A percentile compares a stretch with the other conserved stretches of the same genome.
phyloP scores from a whole-genome alignment of 192 early-diverging fungal species.

The Helicostylum pulchrum region DNA sequence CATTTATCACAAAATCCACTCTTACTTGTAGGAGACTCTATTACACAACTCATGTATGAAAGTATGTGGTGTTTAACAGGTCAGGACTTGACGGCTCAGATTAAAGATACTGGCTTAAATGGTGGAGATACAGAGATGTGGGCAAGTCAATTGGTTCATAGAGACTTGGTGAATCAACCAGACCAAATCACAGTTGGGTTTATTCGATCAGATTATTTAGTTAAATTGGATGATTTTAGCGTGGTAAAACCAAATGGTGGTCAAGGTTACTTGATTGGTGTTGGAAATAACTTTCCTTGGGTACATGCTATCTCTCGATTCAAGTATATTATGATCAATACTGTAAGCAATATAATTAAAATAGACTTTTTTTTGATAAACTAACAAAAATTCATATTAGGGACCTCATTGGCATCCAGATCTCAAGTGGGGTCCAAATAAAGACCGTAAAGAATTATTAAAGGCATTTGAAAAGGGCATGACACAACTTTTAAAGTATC shows the following conservation, averaged over 20 bases:
- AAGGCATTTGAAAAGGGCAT: conserved; percentile 20
- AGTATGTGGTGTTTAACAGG: conserved; percentile 32
- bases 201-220: conserved; percentile 30
- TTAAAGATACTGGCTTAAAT: conserved; percentile 10
- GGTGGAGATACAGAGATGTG: conserved; percentile 18
- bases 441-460: conserved; percentile 19
- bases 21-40: conserved; percentile 37
- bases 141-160: conserved; percentile 18
- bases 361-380: neutral
- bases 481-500: conserved; percentile 18
- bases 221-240: conserved; percentile 26
- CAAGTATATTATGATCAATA: conserved; percentile 36
- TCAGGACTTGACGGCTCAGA: conserved; percentile 8
- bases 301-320: conserved; percentile 27
- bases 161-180: neutral
- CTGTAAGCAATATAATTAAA: conserved; percentile 10
- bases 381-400: neutral
- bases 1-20: conserved; percentile 33
- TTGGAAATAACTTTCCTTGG: conserved; percentile 30
- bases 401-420: conserved; percentile 35
- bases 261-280: conserved; percentile 23
- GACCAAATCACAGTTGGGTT: conserved; percentile 13
- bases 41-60: conserved; percentile 33
- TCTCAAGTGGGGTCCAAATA: conserved; percentile 22
- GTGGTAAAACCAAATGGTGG: conserved; percentile 19